Conservation (phyloP, 345 rosid species). For the Citrus sinensis region DNA sequence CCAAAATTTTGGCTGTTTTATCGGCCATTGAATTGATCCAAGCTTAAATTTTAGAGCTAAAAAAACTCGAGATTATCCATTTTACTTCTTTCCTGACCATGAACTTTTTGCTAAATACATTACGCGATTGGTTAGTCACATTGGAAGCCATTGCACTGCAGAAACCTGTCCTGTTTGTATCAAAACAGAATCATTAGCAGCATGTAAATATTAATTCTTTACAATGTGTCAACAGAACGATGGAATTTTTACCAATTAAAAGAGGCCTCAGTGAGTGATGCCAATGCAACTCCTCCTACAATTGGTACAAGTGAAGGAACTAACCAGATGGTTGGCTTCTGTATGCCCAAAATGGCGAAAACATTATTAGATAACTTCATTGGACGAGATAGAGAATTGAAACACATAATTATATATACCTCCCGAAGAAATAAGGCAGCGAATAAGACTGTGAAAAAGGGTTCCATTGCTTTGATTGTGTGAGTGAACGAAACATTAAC, state of each 20-base stretch:
- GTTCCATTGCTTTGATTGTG: conserved; percentile 94
- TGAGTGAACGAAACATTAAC: conserved; percentile 91
- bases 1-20: background rate
- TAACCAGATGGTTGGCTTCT: conserved; percentile 68
- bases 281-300: conserved; percentile 82
- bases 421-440: conserved; percentile 63
- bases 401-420: conserved; percentile 26
- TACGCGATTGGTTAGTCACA: conserved; percentile 83
- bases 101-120: conserved; percentile 75
- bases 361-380: background rate
- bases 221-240: background rate
- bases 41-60: background rate
- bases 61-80: background rate
- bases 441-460: conserved; percentile 79
- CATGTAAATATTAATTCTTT: background rate
- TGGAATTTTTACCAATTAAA: conserved; percentile 62
- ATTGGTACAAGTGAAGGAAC: conserved; percentile 64
- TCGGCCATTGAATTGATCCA: background rate
- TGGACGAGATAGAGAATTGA: fast-evolving
- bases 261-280: conserved; percentile 77
- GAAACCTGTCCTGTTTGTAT: conserved; percentile 81
- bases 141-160: conserved; percentile 92
- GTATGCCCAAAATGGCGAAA: conserved; percentile 12
- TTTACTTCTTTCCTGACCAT: conserved; percentile 64
- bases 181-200: conserved; percentile 4